Evolutionary conservation across 768 basidiomycete species (phyloP).

Genomic region (Pilatotrama ljubarskyi): DNA sequence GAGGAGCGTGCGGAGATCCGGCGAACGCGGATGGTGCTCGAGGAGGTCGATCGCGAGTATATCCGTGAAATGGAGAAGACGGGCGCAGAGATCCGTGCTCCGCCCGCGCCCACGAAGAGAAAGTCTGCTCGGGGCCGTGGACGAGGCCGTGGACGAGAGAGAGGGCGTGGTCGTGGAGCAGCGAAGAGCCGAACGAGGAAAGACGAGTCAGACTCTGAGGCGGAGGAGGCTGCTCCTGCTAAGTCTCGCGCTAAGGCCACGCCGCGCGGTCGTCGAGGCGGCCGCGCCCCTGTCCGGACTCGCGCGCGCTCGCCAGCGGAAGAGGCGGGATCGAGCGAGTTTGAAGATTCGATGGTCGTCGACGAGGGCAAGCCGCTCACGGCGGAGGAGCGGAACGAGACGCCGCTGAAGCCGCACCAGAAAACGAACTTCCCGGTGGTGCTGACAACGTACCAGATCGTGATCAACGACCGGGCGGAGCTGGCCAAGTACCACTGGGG

Average conservation of each 20-base stretch:
- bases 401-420: slow-evolving; percentile 32
- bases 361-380: slow-evolving; percentile 6
- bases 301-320: background rate
- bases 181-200: background rate
- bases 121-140: slow-evolving; percentile 12
- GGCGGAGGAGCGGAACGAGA: slow-evolving; percentile 14
- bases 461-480: slow-evolving; percentile 77
- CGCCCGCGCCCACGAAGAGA: slow-evolving; percentile 21
- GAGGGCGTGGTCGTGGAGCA: background rate
- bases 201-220: slow-evolving; percentile 13
- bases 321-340: slow-evolving; percentile 17
- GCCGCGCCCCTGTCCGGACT: background rate
- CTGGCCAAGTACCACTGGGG: slow-evolving; percentile 73
- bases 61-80: slow-evolving; percentile 18
- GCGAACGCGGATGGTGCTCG: slow-evolving; percentile 52
- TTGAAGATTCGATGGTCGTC: slow-evolving; percentile 15
- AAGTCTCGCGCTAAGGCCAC: slow-evolving; percentile 1
- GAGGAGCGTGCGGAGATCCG: slow-evolving; percentile 81
- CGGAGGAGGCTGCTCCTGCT: background rate
- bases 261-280: background rate
- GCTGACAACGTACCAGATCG: slow-evolving; percentile 90
- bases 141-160: background rate
- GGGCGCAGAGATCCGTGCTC: slow-evolving; percentile 29
- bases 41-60: slow-evolving; percentile 30
- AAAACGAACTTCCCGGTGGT: slow-evolving; percentile 68